Conservation (phyloP, 192 early-diverging fungal species). For the Backusella westeae region DNA sequence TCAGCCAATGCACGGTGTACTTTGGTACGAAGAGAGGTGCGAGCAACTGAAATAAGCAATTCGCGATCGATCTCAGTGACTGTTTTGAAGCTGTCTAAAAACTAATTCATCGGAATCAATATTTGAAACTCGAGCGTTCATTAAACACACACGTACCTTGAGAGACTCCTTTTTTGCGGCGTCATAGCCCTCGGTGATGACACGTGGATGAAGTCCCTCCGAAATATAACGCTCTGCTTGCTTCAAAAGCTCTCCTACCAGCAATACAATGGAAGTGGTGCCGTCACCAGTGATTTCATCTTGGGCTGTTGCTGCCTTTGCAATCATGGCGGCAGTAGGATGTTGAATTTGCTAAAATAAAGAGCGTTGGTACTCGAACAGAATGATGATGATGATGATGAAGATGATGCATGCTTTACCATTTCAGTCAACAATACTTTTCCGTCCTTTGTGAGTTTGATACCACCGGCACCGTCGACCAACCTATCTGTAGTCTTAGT, state of each 20-base stretch:
- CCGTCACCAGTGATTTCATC: constrained; percentile 99
- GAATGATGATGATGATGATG: background rate
- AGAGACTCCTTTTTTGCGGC: constrained; percentile 95
- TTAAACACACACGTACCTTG: constrained; percentile 60
- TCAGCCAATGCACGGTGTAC: constrained; percentile 87
- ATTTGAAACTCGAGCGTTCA: constrained; percentile 23
- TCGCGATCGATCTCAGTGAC: constrained; percentile 82
- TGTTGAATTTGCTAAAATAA: constrained; percentile 96
- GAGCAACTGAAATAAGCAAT: constrained; percentile 83
- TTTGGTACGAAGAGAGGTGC: constrained; percentile 96
- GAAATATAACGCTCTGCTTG: constrained; percentile 91
- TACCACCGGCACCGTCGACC: constrained; percentile 92
- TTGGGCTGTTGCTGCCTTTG: constrained; percentile 95
- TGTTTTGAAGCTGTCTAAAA: constrained; percentile 86
- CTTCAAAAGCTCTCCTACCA: constrained; percentile 97
- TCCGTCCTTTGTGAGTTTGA: constrained; percentile 99
- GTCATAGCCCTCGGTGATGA: constrained; percentile 97
- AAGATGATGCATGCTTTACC: constrained; percentile 52
- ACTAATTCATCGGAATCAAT: constrained; percentile 42
- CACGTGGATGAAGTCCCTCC: constrained; percentile 96
- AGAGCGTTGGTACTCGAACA: background rate
- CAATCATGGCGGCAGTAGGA: constrained; percentile 99
- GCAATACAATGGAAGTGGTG: constrained; percentile 94
- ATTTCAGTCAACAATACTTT: constrained; percentile 98
- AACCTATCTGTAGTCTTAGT: constrained; percentile 54